A percentile compares a stretch with the other conserved stretches of the same genome.
phyloP scores from a whole-genome alignment of 139 green algal species.

The Spirogloea muscicola region DNA sequence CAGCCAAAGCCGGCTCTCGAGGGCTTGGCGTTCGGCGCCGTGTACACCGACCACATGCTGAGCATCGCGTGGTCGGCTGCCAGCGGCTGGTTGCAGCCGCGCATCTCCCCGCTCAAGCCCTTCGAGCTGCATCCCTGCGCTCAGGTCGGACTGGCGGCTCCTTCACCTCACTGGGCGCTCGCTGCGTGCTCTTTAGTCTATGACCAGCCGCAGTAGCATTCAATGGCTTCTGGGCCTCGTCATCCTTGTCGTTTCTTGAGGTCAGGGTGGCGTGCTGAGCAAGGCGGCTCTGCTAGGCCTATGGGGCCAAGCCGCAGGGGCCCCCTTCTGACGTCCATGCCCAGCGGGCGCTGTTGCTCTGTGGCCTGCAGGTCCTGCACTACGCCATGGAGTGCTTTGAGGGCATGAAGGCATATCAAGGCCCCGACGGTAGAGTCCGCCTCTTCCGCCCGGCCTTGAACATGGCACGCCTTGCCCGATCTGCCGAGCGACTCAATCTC shows the following conservation, averaged over 20 bases:
- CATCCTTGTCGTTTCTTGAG: not conserved
- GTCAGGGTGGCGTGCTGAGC: not conserved
- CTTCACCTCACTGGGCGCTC: not conserved
- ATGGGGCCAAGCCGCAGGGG: not conserved
- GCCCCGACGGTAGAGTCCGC: slow-evolving; percentile 38
- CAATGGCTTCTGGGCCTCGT: not conserved
- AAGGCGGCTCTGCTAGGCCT: not conserved
- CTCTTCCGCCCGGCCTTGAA: slow-evolving; percentile 78
- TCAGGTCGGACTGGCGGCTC: slow-evolving; percentile 45
- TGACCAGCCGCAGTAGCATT: not conserved
- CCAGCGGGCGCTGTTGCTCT: too few relatives aligned
- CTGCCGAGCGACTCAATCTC: slow-evolving; percentile 57
- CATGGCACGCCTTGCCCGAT: slow-evolving; percentile 67
- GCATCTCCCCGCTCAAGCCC: slow-evolving; percentile 57
- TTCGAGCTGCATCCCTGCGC: slow-evolving; percentile 66
- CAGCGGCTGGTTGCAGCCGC: slow-evolving; percentile 62
- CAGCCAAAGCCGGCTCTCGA: too few relatives aligned
- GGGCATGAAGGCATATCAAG: slow-evolving; percentile 56
- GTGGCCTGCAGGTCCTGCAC: slow-evolving; percentile 46
- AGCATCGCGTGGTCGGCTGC: slow-evolving; percentile 49
- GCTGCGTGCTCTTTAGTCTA: not conserved
- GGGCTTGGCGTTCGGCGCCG: slow-evolving; percentile 33
- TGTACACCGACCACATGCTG: slow-evolving; percentile 72
- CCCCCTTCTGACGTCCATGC: not conserved
- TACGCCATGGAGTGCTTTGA: slow-evolving; percentile 56